Base-by-base conservation (phyloP, 2,329 filamentous ascomycete genomes). In the Hymenoscyphus albidus region DNA sequence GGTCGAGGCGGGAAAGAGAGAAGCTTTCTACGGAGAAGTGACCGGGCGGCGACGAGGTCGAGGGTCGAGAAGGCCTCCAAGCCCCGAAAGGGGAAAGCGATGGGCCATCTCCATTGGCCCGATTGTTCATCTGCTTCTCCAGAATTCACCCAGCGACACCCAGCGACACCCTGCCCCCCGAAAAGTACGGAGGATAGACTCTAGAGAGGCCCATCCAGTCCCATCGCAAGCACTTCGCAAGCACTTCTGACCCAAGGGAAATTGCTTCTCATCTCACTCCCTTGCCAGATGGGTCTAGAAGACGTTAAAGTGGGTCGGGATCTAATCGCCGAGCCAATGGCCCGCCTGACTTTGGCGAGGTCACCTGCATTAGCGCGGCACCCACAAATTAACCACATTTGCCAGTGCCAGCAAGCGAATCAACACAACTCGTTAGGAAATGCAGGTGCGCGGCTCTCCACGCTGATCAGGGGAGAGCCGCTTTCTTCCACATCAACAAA, bases 1-100 rank as follows among this genome's bases (percentile, higher is more conserved):
- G 32, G 27, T 18, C 22, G 22, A 61, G 16, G 27, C n/a, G 51
- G 42, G 40, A 61, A 54, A 48, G 51, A 44, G 59, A 61, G 42
- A 31, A 61, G 59, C 27, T 31, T 13, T 16, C 27, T 16, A n/a
- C 27, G 27, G 27, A 27, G 27, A 27, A 27, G 22, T 27, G 14
- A 14, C 44, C 10, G n/a, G 44, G 44, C 44, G 44, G 22, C 44
- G 44, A 22, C 44, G 44, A 51, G 44, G n/a, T 51, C 44, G 22
- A 51, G 44, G 44, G n/a, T 51, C 44, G 22, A 51, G 18, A 51
- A 51, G 44, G n/a, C 12, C 35, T 51, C 44, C 44, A n/a, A n/a
- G 44, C 18, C 44, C 44, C 44, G 10, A 51, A 51, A 51, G 44
- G 44, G 44, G 44, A 51, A 27, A 9, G 44, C 22, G 44, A 6